Evolutionary conservation across 805 yeast species (phyloP).

Genomic region (Candida gorgasii): DNA sequence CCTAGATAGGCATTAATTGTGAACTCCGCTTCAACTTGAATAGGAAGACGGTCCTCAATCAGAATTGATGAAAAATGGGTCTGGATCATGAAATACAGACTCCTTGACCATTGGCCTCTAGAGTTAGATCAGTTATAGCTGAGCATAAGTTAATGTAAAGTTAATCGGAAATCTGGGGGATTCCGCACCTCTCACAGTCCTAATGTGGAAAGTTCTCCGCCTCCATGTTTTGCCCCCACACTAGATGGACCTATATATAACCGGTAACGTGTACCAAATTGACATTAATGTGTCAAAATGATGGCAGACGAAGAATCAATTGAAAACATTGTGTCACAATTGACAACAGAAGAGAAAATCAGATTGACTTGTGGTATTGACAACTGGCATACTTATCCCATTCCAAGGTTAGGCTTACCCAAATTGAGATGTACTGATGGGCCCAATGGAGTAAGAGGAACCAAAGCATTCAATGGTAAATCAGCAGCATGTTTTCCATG

Average conservation of each 20-base stretch:
- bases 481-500: constrained; percentile 37
- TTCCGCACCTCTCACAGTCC: not conserved
- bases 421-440: constrained; percentile 44
- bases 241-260: not conserved
- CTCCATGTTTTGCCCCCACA: constrained; percentile 9
- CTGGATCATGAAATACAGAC: too few relatives aligned
- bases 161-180: constrained; percentile 1
- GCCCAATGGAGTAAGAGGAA: constrained; percentile 36
- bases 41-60: not conserved
- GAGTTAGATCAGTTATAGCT: too few relatives aligned
- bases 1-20: not conserved
- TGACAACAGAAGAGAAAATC: constrained; percentile 28
- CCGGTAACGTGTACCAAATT: not conserved
- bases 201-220: constrained; percentile 9
- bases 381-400: constrained; percentile 51
- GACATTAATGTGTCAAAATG: constrained; percentile 1
- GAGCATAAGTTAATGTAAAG: not conserved
- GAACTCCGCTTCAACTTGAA: too few relatives aligned
- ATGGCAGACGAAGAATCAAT: constrained; percentile 9
- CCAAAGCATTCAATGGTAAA: constrained; percentile 26
- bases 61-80: too few relatives aligned
- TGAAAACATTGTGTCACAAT: constrained; percentile 22
- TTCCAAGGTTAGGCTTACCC: constrained; percentile 44
- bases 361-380: constrained; percentile 37
- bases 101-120: too few relatives aligned